Percentiles rank a stretch among this genome's conserved stretches.
Conservation (phyloP, 2,329 filamentous ascomycete genomes). For the Cladophialophora bantiana region DNA sequence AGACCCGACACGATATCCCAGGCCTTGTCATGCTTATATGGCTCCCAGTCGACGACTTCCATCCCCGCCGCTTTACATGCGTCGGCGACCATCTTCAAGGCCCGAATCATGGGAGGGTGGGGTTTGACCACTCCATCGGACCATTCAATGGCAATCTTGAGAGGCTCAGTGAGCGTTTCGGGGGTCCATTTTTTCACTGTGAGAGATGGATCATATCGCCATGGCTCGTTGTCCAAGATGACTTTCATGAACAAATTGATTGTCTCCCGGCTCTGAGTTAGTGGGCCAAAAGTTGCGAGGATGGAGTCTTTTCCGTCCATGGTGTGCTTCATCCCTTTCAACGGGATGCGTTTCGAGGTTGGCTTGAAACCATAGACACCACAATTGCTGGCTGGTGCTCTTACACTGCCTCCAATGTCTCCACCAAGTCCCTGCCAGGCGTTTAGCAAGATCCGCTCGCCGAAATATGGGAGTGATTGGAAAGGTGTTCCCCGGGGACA, state of each 20-base stretch:
- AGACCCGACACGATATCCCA: constrained; percentile 55
- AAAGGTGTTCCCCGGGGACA: not conserved
- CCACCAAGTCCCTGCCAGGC: constrained; percentile 60
- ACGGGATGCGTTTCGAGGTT: constrained; percentile 50
- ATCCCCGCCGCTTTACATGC: constrained; percentile 57
- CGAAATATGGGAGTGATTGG: not conserved
- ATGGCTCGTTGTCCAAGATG: constrained; percentile 56
- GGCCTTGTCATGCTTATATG: constrained; percentile 58
- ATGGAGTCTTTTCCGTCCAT: constrained; percentile 44
- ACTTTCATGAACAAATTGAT: constrained; percentile 53
- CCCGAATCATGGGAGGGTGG: constrained; percentile 66
- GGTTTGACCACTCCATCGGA: constrained; percentile 70
- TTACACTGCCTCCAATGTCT: constrained; percentile 56
- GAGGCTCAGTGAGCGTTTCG: constrained; percentile 40
- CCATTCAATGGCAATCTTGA: constrained; percentile 69
- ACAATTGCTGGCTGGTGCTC: constrained; percentile 50
- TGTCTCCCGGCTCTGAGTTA: constrained; percentile 61
- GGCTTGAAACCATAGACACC: constrained; percentile 52
- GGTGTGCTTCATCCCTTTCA: constrained; percentile 25
- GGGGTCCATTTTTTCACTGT: constrained; percentile 61
- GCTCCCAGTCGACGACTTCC: constrained; percentile 62
- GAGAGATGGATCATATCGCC: constrained; percentile 61
- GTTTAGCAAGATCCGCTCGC: not conserved
- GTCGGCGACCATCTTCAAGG: constrained; percentile 57
- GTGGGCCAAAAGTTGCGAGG: constrained; percentile 59